Evolutionary conservation across 1,284 basidiomycete genomes (phyloP), one percentile per base, ranked within the genome.

Genomic region (Microbotryum lychnidis-dioicae): DNA sequence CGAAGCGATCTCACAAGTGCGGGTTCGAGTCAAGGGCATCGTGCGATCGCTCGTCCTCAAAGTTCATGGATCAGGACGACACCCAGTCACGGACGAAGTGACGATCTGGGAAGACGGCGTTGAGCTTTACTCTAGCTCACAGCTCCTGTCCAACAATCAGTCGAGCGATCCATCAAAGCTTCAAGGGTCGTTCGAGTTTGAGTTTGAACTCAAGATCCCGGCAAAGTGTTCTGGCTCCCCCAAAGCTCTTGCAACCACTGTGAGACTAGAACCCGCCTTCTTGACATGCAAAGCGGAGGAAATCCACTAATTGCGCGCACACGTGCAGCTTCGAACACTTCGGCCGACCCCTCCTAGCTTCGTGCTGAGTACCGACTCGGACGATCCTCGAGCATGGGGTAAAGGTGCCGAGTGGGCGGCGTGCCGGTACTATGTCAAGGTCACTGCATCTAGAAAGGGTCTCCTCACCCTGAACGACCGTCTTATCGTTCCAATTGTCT

Each of bases 381-480:
- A 50, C 20, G 27, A 23, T 29, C 27, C 48, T 29, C 48, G 21
- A 23, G 54, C 33, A 21, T 44, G 37, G n/a, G 23, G n/a, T 3
- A 23, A 16, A 16, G 45, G 44, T 4, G 27, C 29, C 3, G 56
- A 58, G 31, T 57, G 56, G 51, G 46, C 12, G 65, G 49, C 8
- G 54, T 63, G 58, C n/a, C 31, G 65, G 20, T 69, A 69, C 47
- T 67, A 61, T 48, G 29, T 69, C 52, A 69, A 69, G n/a, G 63
- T 69, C 23, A 69, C 68, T 3, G 47, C 67, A 29, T 65, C 65
- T 0, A 44, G 65, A 0, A 56, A 50, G 18, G 66, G 68, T 3
- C 23, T 69, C 27, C 50, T 69, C 29, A 67, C 65, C 37, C 29
- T 8, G 14, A 69, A 69, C 58, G 68, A 69, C 23, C 58, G 68